These are phyloP conservation scores for Aristolochia fimbriata DNA, from an alignment of 164 flowering plant species.

Conservation along the genomic window DNA sequence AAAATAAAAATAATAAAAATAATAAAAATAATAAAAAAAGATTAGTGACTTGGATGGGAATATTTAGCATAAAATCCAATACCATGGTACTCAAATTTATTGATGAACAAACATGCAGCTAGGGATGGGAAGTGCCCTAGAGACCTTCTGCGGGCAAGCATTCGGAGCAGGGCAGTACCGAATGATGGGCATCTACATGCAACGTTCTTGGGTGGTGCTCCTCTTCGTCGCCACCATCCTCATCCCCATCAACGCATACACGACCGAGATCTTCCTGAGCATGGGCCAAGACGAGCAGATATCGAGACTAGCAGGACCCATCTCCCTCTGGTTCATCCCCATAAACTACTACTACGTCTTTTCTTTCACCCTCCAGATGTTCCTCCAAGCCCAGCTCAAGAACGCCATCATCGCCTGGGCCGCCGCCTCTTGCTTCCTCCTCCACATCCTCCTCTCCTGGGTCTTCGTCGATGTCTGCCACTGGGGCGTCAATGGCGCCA, in stretches of 20 bases:
- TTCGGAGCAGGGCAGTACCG: slow-evolving; percentile 9
- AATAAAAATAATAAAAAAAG: too few species aligned
- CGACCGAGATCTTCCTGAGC: slow-evolving; percentile 4
- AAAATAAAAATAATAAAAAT: too few species aligned
- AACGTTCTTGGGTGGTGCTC: slow-evolving; percentile 12
- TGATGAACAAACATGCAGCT: slow-evolving; percentile 2
- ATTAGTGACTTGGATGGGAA: too few species aligned
- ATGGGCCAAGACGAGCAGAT: slow-evolving; percentile 4
- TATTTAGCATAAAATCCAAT: too few species aligned
- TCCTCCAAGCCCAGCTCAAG: slow-evolving; percentile 23
- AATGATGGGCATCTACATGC: slow-evolving; percentile 13
- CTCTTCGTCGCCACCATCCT: neutral
- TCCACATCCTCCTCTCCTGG: slow-evolving; percentile 22
- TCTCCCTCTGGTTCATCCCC: slow-evolving; percentile 8
- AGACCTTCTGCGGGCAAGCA: slow-evolving; percentile 14
- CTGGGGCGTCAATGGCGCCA: slow-evolving; percentile 69
- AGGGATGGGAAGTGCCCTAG: slow-evolving; percentile 11
- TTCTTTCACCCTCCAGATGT: slow-evolving; percentile 6
- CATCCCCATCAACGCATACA: slow-evolving; percentile 1
- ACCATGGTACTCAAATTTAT: too few species aligned
- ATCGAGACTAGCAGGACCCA: neutral
- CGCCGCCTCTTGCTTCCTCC: slow-evolving; percentile 4
- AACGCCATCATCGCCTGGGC: slow-evolving; percentile 18
- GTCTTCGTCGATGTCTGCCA: slow-evolving; percentile 19
- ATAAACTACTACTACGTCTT: slow-evolving; percentile 3